phyloP scores from a whole-genome alignment of 306 rosid species.

The Begonia fuchsioides region DNA sequence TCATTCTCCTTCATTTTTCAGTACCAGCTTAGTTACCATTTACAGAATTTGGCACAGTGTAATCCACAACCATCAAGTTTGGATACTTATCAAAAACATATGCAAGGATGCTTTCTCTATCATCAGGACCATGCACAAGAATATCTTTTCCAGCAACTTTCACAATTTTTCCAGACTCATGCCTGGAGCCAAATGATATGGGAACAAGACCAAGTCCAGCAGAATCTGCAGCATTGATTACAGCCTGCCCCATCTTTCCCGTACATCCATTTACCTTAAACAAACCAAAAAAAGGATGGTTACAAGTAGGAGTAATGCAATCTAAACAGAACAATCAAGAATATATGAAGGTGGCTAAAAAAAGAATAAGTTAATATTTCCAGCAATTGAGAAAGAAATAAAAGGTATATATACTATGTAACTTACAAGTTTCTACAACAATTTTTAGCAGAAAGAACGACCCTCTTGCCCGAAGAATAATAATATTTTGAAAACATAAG shows the following conservation, averaged over 20 bases:
- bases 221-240: conserved; percentile 65
- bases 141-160: conserved; percentile 48
- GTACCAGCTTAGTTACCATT: conserved; percentile 36
- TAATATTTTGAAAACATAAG: too few relatives aligned
- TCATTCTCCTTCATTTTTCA: neutral
- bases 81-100: conserved; percentile 45
- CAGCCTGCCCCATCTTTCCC: conserved; percentile 86
- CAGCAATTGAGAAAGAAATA: neutral
- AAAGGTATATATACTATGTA: too few relatives aligned
- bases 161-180: conserved; percentile 48
- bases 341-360: neutral
- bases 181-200: conserved; percentile 59
- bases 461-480: too few relatives aligned
- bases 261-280: conserved; percentile 69
- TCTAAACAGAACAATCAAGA: neutral
- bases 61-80: conserved; percentile 71
- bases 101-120: conserved; percentile 50
- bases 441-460: too few relatives aligned
- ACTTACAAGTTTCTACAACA: too few relatives aligned
- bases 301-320: neutral
- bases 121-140: conserved; percentile 65
- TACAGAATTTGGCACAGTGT: conserved; percentile 74
- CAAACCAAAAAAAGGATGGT: conserved; percentile 1
- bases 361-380: neutral
- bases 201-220: conserved; percentile 77